Evolutionary conservation across 2,329 filamentous ascomycete species (phyloP).

Genomic region (Bipolaris gigantea): DNA sequence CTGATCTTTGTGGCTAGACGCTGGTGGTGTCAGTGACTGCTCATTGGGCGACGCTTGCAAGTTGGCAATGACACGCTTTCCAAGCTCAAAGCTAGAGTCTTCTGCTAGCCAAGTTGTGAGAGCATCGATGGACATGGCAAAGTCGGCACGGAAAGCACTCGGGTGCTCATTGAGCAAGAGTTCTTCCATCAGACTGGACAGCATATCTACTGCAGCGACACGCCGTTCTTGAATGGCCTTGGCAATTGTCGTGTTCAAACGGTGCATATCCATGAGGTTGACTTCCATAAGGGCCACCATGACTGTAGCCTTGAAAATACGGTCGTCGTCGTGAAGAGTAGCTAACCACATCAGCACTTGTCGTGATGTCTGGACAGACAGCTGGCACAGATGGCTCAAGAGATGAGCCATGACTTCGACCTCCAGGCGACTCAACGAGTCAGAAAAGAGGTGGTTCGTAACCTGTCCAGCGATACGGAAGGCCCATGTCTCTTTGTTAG

Average conservation of each 20-base stretch:
- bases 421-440: conserved; percentile 59
- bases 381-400: conserved; percentile 62
- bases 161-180: conserved; percentile 78
- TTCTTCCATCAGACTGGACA: conserved; percentile 78
- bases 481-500: conserved; percentile 60
- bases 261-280: conserved; percentile 62
- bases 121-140: conserved; percentile 77
- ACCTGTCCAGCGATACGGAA: conserved; percentile 59
- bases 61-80: conserved; percentile 71
- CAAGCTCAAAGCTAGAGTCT: conserved; percentile 66
- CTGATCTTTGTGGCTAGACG: conserved; percentile 70
- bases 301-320: conserved; percentile 64
- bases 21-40: conserved; percentile 57
- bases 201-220: conserved; percentile 71
- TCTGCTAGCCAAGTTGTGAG: conserved; percentile 80
- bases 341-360: conserved; percentile 56
- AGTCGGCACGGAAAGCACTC: conserved; percentile 79
- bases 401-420: conserved; percentile 65
- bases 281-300: conserved; percentile 63
- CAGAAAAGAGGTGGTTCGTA: conserved; percentile 59
- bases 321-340: conserved; percentile 57
- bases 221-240: conserved; percentile 73
- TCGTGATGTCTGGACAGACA: conserved; percentile 61
- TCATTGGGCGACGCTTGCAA: conserved; percentile 62
- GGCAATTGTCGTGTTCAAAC: conserved; percentile 65